These are phyloP conservation scores for Cetradonia linearis DNA, from an alignment of 495 filamentous ascomycete genomes.

Conservation along the genomic window DNA sequence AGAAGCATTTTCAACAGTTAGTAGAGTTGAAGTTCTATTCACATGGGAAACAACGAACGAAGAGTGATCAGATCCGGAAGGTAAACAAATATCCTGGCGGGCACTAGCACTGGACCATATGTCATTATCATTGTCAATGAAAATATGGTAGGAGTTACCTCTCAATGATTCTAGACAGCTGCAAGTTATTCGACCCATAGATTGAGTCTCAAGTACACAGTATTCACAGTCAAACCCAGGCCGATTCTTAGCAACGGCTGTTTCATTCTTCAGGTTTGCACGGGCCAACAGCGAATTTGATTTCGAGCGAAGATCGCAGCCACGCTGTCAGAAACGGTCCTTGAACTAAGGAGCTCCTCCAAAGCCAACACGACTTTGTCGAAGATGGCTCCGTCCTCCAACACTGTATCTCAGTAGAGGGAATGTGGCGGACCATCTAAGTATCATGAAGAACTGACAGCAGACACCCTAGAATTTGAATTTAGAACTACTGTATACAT, in stretches of 20 bases:
- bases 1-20: background rate
- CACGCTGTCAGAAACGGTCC: too few relatives aligned
- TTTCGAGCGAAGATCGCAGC: too few relatives aligned
- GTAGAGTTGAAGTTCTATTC: too few relatives aligned
- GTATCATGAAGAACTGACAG: background rate
- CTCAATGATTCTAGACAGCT: too few relatives aligned
- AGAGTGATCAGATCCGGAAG: background rate
- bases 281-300: background rate
- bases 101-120: background rate
- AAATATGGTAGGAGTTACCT: background rate
- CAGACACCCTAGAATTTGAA: background rate
- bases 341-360: too few relatives aligned
- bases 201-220: background rate
- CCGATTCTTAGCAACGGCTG: background rate
- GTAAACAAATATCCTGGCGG: background rate
- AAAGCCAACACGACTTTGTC: too few relatives aligned
- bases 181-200: too few relatives aligned
- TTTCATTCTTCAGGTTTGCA: background rate
- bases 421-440: background rate
- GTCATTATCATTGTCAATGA: background rate
- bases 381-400: background rate
- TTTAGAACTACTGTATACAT: background rate
- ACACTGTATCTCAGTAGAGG: background rate
- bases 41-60: background rate
- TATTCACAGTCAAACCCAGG: background rate